Conservation (phyloP, 2,329 filamentous ascomycete genomes). For the Aspergillus uvarum region DNA sequence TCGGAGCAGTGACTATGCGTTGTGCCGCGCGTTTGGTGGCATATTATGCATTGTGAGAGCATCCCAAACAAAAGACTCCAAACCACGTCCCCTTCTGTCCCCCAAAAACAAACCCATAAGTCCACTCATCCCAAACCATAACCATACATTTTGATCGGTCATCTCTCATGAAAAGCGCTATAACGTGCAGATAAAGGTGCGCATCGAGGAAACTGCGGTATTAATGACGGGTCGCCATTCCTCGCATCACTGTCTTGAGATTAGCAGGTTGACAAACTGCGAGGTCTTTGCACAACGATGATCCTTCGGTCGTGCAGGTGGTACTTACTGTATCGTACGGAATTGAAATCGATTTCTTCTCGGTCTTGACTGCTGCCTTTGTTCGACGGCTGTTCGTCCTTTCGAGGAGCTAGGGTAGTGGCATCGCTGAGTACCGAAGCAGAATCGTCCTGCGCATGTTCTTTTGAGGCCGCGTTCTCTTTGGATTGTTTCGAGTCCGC, state of each 20-base stretch:
- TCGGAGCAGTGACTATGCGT: not conserved
- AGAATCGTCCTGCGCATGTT: not conserved
- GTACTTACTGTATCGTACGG: not conserved
- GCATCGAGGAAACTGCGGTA: not conserved
- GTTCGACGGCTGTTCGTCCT: not conserved
- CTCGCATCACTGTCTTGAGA: not conserved
- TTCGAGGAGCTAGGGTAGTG: not conserved
- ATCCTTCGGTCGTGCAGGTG: not conserved
- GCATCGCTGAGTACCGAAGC: conserved; percentile 4
- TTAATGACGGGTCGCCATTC: not conserved
- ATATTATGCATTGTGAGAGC: not conserved
- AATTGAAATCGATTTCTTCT: not conserved
- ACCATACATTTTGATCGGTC: not conserved
- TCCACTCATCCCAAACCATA: not conserved
- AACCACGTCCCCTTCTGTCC: not conserved
- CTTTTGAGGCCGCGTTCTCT: not conserved
- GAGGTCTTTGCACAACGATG: not conserved
- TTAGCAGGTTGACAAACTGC: not conserved
- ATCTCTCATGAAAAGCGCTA: not conserved
- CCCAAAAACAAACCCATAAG: not conserved
- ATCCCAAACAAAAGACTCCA: not conserved
- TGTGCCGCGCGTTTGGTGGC: not conserved
- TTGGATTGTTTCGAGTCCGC: not conserved
- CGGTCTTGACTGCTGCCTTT: not conserved
- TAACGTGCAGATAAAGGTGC: not conserved